phyloP scores from a whole-genome alignment of 2,329 filamentous ascomycete species.

The Coniochaeta hoffmannii region DNA sequence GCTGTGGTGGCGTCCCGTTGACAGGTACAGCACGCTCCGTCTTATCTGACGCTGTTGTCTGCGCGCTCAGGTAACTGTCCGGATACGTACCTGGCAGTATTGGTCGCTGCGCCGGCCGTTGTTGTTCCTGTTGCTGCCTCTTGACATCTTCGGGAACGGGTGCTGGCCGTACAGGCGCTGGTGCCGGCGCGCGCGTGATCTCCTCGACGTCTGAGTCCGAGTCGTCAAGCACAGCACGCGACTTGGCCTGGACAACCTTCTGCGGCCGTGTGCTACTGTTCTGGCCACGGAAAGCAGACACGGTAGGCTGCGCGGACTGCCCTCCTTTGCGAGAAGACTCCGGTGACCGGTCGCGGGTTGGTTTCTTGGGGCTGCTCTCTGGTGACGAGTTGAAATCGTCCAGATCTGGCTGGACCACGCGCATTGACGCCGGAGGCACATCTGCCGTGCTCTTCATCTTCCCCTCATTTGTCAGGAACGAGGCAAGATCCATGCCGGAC shows the following conservation, averaged over 20 bases:
- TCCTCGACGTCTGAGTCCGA: constrained; percentile 54
- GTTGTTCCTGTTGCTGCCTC: constrained; percentile 13
- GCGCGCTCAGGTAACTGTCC: constrained; percentile 28
- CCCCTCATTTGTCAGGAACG: constrained; percentile 29
- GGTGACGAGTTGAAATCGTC: constrained; percentile 9
- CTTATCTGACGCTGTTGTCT: constrained; percentile 21
- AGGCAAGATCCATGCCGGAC: constrained; percentile 31
- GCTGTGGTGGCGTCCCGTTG: constrained; percentile 15
- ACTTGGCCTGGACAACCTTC: constrained; percentile 51
- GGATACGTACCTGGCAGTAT: constrained; percentile 28
- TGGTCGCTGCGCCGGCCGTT: constrained; percentile 17
- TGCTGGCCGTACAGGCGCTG: constrained; percentile 20
- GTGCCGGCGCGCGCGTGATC: neutral
- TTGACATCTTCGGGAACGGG: constrained; percentile 15
- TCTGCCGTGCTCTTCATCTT: constrained; percentile 46
- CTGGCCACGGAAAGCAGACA: constrained; percentile 29
- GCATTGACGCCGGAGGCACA: constrained; percentile 49
- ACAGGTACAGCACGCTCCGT: constrained; percentile 21
- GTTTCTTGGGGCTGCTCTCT: constrained; percentile 20
- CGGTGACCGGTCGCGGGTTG: constrained; percentile 9
- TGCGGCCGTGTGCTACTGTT: constrained; percentile 41
- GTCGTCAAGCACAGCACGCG: constrained; percentile 62
- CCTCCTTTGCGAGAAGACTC: constrained; percentile 33
- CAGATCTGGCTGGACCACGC: constrained; percentile 41
- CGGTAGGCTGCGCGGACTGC: constrained; percentile 33